Conservation (phyloP, 345 rosid species). For the Trapa incisa region DNA sequence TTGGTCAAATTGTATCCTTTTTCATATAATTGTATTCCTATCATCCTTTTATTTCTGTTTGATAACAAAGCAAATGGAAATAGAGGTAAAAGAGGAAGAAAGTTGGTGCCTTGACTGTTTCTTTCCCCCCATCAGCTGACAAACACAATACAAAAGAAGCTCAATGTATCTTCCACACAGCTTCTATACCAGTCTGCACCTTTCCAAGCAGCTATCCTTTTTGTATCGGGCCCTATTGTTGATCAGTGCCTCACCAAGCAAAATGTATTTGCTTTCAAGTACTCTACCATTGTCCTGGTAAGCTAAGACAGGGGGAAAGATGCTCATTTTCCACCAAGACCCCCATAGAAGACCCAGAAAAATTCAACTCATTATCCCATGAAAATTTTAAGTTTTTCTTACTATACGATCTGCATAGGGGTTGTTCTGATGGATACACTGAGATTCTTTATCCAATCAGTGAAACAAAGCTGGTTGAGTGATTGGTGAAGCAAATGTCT, state of each 20-base stretch:
- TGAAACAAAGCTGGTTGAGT: not conserved
- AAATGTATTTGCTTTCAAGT: slow-evolving; percentile 73
- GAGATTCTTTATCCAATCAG: too few species aligned
- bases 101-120: slow-evolving; percentile 14
- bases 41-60: not conserved
- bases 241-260: slow-evolving; percentile 76
- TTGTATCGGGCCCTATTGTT: slow-evolving; percentile 87
- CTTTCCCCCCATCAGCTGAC: slow-evolving; percentile 46
- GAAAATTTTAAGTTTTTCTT: too few species aligned
- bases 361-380: not conserved
- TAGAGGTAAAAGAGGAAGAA: not conserved
- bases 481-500: not conserved
- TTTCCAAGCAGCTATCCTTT: slow-evolving; percentile 93
- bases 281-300: slow-evolving; percentile 73
- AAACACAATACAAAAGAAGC: slow-evolving; percentile 87
- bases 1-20: slow-evolving; percentile 91
- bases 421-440: too few species aligned
- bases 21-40: not conserved
- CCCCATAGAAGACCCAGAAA: too few species aligned
- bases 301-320: not conserved
- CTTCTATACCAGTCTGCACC: slow-evolving; percentile 95
- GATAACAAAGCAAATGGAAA: not conserved
- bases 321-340: too few species aligned
- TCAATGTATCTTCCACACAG: slow-evolving; percentile 91
- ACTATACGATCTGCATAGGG: too few species aligned